Conservation (phyloP, 805 yeast genomes). For the Saturnispora saitoi region DNA sequence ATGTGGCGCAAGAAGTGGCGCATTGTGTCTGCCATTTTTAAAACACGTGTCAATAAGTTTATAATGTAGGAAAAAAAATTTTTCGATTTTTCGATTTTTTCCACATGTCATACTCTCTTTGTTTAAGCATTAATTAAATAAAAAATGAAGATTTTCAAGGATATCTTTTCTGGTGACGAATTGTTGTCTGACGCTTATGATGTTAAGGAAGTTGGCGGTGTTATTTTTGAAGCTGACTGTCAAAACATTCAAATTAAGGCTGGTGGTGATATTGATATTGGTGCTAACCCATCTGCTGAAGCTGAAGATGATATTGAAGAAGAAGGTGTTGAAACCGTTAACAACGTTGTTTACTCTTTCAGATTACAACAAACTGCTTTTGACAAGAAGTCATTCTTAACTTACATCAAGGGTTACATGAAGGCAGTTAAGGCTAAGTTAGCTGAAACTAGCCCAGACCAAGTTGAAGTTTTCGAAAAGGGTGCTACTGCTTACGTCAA, state of each 20-base stretch:
- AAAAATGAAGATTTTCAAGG: conserved; percentile 45
- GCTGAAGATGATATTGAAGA: conserved; percentile 79
- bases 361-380: conserved; percentile 92
- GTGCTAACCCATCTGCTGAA: conserved; percentile 99
- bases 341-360: conserved; percentile 98
- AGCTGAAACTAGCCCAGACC: conserved; percentile 84
- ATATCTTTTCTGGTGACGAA: conserved; percentile 92
- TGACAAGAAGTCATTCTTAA: conserved; percentile 96
- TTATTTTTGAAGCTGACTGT: conserved; percentile 95
- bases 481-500: conserved; percentile 95
- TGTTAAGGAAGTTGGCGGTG: conserved; percentile 76
- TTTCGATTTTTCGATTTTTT: conserved; percentile 10
- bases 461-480: conserved; percentile 84
- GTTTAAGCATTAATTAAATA: neutral
- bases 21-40: conserved; percentile 5
- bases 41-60: neutral
- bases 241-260: conserved; percentile 75
- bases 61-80: conserved; percentile 9
- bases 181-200: conserved; percentile 96
- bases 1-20: conserved; percentile 11
- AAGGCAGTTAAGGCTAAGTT: conserved; percentile 87
- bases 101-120: conserved; percentile 1
- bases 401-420: conserved; percentile 99
- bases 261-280: conserved; percentile 92
- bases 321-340: conserved; percentile 82